Base-by-base conservation (phyloP, 352 stramenopile species). In the Globisporangium abappressorium region DNA sequence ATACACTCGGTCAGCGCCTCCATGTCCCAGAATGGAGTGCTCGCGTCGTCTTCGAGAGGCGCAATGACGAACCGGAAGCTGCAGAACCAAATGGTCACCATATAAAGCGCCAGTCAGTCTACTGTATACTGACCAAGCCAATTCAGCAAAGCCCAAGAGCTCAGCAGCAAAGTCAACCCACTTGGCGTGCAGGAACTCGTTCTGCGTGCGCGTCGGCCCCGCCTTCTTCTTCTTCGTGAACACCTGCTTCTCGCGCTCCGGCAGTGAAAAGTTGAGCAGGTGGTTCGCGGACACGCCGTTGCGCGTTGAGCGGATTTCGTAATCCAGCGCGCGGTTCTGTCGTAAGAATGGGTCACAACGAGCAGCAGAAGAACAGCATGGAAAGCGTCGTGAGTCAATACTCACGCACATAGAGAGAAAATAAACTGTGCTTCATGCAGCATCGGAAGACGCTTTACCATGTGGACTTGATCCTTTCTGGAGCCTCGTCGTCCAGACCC, bases 161-260 rank as follows among this genome's bases (percentile, higher is more conserved):
- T 46, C 38, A 20, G 12, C 38, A 46, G 4, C 12, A 46, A 12
- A 65, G 20, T 14, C 8, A 24, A 71, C 78, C 65, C 72, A 95
- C 87, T 94, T 95, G 68, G 87, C 87, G 70, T 95, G 87, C 18
- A 95, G 81, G 65, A 91, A 95, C 75, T 95, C 85, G 71, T 70
- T 90, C 57, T 93, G 85, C 53, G 87, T 95, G 67, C 85, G 84
- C 60, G 82, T 72, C 24, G 74, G 72, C 2, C 46, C 75, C 51
- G 55, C 84, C 69, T 93, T 94, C 72, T 89, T 92, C 65, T 82
- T 83, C 53, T 79, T 72, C 41, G 75, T 66, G 57, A 77, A 62
- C 22, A 70, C 60, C 46, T 72, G 62, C 46, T 77, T 85, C 55
- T 95, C 84, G 41, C 87, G 84, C 68, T 93, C 85, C 3, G 87